Evolutionary conservation across 1,284 basidiomycete species (phyloP).

Genomic region (Singerocomus rubriflavus): DNA sequence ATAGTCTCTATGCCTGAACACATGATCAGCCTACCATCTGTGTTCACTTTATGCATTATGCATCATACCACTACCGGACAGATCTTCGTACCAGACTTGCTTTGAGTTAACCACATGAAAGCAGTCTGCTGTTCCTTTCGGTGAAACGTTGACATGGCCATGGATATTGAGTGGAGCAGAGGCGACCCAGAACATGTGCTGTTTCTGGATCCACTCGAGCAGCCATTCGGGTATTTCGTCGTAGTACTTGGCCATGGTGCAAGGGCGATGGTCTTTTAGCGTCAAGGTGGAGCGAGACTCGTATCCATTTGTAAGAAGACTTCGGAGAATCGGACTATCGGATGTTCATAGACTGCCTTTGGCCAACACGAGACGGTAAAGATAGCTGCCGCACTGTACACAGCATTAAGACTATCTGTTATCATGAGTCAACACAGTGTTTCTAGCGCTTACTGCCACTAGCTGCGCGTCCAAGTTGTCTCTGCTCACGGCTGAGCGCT

Average conservation of each 20-base stretch:
- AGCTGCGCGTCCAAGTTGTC: too few species aligned
- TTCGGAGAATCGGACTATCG: not conserved
- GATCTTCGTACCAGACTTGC: slow-evolving; percentile 54
- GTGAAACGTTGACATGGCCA: slow-evolving; percentile 55
- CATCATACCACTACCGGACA: slow-evolving; percentile 48
- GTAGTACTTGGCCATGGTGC: slow-evolving; percentile 45
- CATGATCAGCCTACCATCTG: not conserved
- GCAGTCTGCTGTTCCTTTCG: slow-evolving; percentile 46
- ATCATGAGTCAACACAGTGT: too few species aligned
- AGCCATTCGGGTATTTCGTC: slow-evolving; percentile 45
- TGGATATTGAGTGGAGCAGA: slow-evolving; percentile 45
- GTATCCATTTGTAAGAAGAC: not conserved
- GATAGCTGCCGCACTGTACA: too few species aligned
- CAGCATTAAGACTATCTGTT: too few species aligned
- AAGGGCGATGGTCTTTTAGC: not conserved
- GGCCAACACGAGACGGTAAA: not conserved
- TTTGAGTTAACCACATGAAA: slow-evolving; percentile 45
- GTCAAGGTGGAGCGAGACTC: not conserved
- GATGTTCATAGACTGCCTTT: not conserved
- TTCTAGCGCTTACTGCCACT: too few species aligned
- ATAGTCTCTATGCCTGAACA: slow-evolving; percentile 48
- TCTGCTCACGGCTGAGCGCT: too few species aligned
- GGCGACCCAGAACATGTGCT: slow-evolving; percentile 55
- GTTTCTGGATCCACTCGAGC: slow-evolving; percentile 46
- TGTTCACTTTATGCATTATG: not conserved